Base-by-base conservation (phyloP, 768 basidiomycete species). In the Arthromyces matolae region DNA sequence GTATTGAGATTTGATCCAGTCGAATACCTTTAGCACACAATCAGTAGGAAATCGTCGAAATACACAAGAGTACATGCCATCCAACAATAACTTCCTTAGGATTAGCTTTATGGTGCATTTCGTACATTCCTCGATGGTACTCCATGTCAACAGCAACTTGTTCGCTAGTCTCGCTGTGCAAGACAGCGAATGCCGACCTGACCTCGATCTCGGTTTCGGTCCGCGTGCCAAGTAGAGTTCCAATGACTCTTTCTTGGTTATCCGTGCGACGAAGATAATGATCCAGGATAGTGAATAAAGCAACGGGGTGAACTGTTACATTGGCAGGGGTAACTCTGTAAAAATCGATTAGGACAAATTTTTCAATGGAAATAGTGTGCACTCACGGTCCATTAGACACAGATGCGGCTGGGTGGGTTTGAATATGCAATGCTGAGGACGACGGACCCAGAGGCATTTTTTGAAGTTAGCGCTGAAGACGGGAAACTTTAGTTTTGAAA, bases 121-220 rank as follows among this genome's bases (percentile, higher is more conserved):
- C 93, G 59, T 89, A 89, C 88, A 97, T 92, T 33, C 84, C 80
- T 55, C 85, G 83, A 64, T 94, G 93, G 68, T 97, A 96, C 42
- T 95, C 93, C 84, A 93, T 92, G 64, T 98, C 94, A 51, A 98
- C 89, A 4, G 91, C 92, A 34, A 95, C 90, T 68, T 93, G 91
- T 61, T 95, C 90, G 62, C 82, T 83, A 23, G 87, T 90, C 71
- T 95, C 91, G 61, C 83, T 87, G 66, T 98, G 93, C 35, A 94
- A 78, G 24, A 97, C 92, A 16, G 92, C 93, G 62, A 96, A 98
- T 12, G 89, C 81, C 41, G 83, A 86, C 47, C 83, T 79, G 53
- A 96, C 83, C 56, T 90, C 86, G 52, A 98, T 71, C 48, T 81
- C 75, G 42, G 75, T 73, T 38, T 76, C 77, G 23, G 77, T 80